phyloP scores from a whole-genome alignment of 345 rosid species.

The Anacardium occidentale region DNA sequence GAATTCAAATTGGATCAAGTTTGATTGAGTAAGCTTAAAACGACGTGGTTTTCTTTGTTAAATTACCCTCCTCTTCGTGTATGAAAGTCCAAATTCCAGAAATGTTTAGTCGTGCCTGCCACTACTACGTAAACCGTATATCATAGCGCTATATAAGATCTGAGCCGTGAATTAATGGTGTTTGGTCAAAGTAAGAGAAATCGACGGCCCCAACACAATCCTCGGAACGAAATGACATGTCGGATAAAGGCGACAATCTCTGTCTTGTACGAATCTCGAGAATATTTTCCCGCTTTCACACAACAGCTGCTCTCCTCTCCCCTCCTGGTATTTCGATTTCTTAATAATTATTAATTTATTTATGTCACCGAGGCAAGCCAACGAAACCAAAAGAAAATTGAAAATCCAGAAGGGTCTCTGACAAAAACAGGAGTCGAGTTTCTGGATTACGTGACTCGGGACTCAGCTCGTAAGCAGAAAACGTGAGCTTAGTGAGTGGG shows the following conservation, averaged over 20 bases:
- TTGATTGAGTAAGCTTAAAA: too few relatives aligned
- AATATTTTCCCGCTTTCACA: constrained; percentile 34
- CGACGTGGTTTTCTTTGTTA: background rate
- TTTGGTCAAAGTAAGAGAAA: background rate
- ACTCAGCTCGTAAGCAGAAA: constrained; percentile 10
- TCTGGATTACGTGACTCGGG: background rate
- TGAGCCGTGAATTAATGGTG: background rate
- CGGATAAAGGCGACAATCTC: constrained; percentile 58
- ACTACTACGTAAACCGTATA: background rate
- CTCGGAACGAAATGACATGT: background rate
- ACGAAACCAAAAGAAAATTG: background rate
- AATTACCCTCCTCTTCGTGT: background rate
- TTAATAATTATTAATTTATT: background rate
- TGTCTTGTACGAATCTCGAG: constrained; percentile 58
- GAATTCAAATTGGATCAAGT: too few relatives aligned
- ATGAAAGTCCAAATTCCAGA: constrained; percentile 15
- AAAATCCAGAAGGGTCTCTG: constrained; percentile 10
- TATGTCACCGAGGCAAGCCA: constrained; percentile 26
- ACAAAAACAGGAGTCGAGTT: constrained; percentile 4
- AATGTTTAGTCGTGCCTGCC: background rate
- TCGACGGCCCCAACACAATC: background rate
- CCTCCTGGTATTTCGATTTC: constrained; percentile 23
- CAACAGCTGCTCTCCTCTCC: constrained; percentile 15
- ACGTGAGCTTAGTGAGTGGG: background rate
- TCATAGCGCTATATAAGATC: background rate